Conservation (phyloP, 225 moss, liverwort and hornwort genomes). For the Polytrichum formosum region DNA sequence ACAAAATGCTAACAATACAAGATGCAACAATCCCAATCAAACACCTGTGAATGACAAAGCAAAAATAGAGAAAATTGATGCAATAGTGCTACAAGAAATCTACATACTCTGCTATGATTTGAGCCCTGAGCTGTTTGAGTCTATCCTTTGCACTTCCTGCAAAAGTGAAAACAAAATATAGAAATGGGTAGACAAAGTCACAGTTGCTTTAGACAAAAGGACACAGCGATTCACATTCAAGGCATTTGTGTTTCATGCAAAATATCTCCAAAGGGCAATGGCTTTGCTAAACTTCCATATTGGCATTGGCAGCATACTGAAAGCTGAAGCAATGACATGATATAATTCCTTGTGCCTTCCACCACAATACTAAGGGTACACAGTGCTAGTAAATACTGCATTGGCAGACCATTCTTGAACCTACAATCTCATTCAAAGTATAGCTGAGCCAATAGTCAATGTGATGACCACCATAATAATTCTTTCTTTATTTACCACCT, state of each 20-base stretch:
- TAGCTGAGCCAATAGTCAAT: no score
- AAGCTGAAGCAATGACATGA: not conserved
- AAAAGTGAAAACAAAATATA: slow-evolving; percentile 12
- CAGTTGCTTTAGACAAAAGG: not conserved
- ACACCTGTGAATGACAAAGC: no score
- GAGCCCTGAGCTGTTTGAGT: slow-evolving; percentile 59
- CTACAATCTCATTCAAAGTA: no score
- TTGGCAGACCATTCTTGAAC: no score
- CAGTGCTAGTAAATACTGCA: no score
- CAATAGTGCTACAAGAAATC: not conserved
- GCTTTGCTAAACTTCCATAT: not conserved
- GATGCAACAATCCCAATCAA: not conserved
- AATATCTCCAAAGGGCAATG: not conserved
- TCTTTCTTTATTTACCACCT: no score
- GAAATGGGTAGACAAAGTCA: not conserved
- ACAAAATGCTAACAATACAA: not conserved
- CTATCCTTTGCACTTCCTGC: slow-evolving; percentile 47
- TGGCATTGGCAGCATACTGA: not conserved
- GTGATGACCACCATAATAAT: no score
- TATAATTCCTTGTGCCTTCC: no score
- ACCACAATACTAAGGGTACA: no score
- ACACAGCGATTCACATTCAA: not conserved
- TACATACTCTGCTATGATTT: slow-evolving; percentile 70
- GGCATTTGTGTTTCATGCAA: no score
- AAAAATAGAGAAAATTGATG: no score